Evolutionary conservation across 1,139 yeast species (phyloP), one percentile per base, ranked within the genome.

Genomic region (Hyphopichia khmerensis): DNA sequence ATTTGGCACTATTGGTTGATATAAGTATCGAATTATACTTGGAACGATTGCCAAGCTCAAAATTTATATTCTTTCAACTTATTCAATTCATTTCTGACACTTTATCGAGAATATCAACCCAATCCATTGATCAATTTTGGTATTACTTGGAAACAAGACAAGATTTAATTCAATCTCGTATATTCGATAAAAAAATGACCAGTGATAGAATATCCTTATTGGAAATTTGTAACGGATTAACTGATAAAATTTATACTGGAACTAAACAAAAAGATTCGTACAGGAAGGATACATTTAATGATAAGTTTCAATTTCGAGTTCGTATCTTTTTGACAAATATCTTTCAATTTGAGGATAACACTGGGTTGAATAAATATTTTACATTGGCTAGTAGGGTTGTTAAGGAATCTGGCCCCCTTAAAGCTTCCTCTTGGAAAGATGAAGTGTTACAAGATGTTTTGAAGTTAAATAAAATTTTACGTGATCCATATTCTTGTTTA

Each of bases 361-460:
- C 79, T 1, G 79, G 79, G 2, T 59, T 72, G 43, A 73, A 73
- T 50, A 71, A 70, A 50, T 69, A 68, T 48, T 72, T 70, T 47
- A 54, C 62, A 24, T 45, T 57, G 1, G 61, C 75, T 3, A 58
- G 62, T 39, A 51, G 73, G 38, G 47, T 44, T 4, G 48, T 56
- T 2, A 51, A 58, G 4, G 71, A 62, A 39, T 50, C 59, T 30
- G 45, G 52, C 1, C 49, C 60, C 19, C 48, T 49, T 4, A 50
- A 45, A 21, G 50, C 60, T n/a, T 46, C 49, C 34, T 43, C 50
- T 23, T 48, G 59, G 45, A 57, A 55, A 33, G 59, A 56, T 38
- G 58, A 55, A 11, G 65, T 71, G 40, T 49, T 72, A 17, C 61
- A 57, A 21, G 78, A 72, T 45, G 51, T 72, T 3, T 43, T 69